Percentiles rank a stretch among this genome's conserved stretches.
Evolutionary conservation across 2,329 filamentous ascomycete genomes (phyloP).

Genomic region (Chrysoporthe deuterocubensis): DNA sequence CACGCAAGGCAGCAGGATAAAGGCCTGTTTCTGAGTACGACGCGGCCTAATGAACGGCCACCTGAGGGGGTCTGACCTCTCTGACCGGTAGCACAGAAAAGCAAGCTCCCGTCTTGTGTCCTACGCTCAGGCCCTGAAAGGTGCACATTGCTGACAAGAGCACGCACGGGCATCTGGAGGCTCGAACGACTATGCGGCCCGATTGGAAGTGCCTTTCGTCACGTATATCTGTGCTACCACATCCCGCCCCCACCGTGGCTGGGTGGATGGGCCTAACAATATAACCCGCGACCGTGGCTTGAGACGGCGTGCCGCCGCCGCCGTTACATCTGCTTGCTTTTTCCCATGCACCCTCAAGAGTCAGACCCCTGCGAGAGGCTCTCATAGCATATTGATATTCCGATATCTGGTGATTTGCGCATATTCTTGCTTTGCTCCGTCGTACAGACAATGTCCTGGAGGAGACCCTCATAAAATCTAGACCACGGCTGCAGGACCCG

Average conservation of each 20-base stretch:
- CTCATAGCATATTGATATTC: slow-evolving; percentile 1
- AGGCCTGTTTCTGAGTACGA: slow-evolving; percentile 14
- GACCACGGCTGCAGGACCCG: slow-evolving; percentile 8
- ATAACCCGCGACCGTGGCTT: background rate
- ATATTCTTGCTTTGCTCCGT: background rate
- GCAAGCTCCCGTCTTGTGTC: slow-evolving; percentile 23
- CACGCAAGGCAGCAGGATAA: slow-evolving; percentile 5
- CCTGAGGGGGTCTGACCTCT: slow-evolving; percentile 16
- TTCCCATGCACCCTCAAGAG: slow-evolving; percentile 17
- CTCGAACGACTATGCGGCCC: background rate
- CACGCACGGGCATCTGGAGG: background rate
- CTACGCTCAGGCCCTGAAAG: background rate
- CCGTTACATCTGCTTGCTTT: slow-evolving; percentile 20
- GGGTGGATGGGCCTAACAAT: background rate
- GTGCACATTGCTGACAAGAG: slow-evolving; percentile 3
- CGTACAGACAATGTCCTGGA: background rate
- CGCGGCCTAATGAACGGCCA: slow-evolving; percentile 17
- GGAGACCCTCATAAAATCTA: slow-evolving; percentile 6
- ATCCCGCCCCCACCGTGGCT: slow-evolving; percentile 5
- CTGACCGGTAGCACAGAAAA: slow-evolving; percentile 19
- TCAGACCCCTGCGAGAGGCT: slow-evolving; percentile 6
- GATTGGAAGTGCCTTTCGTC: background rate
- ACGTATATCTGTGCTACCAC: background rate
- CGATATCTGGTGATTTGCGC: slow-evolving; percentile 14
- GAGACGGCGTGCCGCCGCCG: slow-evolving; percentile 11